A percentile compares a stretch with the other conserved stretches of the same genome.
These are phyloP conservation scores for Camellia oleifera DNA, from an alignment of 179 eudicot genomes.

Conservation along the genomic window DNA sequence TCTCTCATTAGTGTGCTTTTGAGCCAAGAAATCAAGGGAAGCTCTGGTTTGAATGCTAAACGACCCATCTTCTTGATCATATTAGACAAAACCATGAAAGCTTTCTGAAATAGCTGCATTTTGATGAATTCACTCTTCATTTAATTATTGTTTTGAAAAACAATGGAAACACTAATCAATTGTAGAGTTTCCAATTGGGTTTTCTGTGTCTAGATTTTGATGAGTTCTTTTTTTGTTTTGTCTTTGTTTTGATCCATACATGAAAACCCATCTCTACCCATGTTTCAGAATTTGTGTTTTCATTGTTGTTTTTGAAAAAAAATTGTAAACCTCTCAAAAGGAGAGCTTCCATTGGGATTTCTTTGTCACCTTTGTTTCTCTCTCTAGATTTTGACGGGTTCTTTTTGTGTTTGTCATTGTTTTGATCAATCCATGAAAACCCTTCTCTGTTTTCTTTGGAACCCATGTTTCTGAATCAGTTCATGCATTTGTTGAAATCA, in stretches of 20 bases:
- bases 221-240: constrained; percentile 7
- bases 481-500: constrained; percentile 71
- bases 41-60: constrained; percentile 29
- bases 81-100: constrained; percentile 20
- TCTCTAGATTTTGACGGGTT: constrained; percentile 13
- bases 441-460: constrained; percentile 14
- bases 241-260: constrained; percentile 18
- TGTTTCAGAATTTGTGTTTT: too few species aligned
- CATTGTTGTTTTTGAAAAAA: too few species aligned
- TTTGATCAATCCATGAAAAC: constrained; percentile 31
- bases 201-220: constrained; percentile 10
- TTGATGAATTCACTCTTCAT: constrained; percentile 14
- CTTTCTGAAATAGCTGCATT: constrained; percentile 27
- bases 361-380: too few species aligned
- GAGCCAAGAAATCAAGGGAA: constrained; percentile 57
- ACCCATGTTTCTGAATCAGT: constrained; percentile 72
- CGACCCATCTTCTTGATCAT: constrained; percentile 29
- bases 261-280: constrained; percentile 26
- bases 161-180: too few species aligned
- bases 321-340: too few species aligned
- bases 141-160: too few species aligned
- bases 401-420: neutral
- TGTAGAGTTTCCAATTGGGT: neutral
- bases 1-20: constrained; percentile 2
- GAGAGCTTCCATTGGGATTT: too few species aligned